Evolutionary conservation across 129 eudicot species (phyloP).

Genomic region (Mikania micrantha): DNA sequence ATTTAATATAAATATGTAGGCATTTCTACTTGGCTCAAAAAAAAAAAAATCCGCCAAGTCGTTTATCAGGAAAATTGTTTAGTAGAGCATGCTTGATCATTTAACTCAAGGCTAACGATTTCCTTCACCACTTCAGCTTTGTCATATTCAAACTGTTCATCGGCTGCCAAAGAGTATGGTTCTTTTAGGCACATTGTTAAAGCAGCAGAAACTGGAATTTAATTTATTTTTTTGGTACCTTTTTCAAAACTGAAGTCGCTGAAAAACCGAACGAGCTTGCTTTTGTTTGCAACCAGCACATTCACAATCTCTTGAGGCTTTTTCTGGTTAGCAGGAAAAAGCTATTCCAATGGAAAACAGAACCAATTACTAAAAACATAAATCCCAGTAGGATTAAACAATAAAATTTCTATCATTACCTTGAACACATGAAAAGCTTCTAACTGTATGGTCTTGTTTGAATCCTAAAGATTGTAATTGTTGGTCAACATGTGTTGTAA

Average conservation of each 20-base stretch:
- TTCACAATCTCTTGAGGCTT: conserved; percentile 56
- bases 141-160: conserved; percentile 50
- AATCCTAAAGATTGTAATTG: conserved; percentile 29
- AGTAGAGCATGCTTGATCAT: conserved; percentile 25
- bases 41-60: background rate
- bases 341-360: conserved; percentile 20
- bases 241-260: conserved; percentile 45
- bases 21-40: conserved; percentile 22
- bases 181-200: conserved; percentile 11
- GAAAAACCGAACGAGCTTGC: conserved; percentile 53
- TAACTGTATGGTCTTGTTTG: conserved; percentile 47
- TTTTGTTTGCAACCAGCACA: conserved; percentile 49
- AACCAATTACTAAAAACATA: background rate
- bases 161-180: conserved; percentile 26
- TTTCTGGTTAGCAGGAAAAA: conserved; percentile 50
- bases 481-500: background rate
- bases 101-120: conserved; percentile 46
- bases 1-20: conserved; percentile 18
- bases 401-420: conserved; percentile 15
- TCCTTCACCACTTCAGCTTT: conserved; percentile 58
- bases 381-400: background rate
- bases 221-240: conserved; percentile 23
- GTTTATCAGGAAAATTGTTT: conserved; percentile 30
- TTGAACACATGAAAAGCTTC: conserved; percentile 70
- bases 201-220: background rate